Base-by-base conservation (phyloP, 2,329 filamentous ascomycete genomes). In the Exophiala aquamarina region DNA sequence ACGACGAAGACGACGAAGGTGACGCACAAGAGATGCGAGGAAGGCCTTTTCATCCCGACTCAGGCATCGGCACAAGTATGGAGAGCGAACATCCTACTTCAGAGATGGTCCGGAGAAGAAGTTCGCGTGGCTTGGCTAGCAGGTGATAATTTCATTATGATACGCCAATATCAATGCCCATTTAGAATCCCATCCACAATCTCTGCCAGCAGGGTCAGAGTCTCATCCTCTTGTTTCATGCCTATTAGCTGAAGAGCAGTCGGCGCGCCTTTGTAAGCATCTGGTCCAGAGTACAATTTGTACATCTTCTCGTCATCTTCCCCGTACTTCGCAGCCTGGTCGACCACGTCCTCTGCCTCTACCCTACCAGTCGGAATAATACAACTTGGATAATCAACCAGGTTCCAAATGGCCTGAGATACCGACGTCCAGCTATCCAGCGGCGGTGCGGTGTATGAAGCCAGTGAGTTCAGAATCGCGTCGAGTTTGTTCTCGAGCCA, bases 321-420 rank as follows among this genome's bases (percentile, higher is more conserved):
- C 4, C 39, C 48, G 21, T 43, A 44, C 23, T 51, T 47, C 17
- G 48, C 39, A 8, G 36, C 39, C n/a, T 44, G n/a, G 20, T 51
- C 44, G 6, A 41, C 38, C 54, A 78, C 75, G 63, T 84, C 81
- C 1, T 58, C 59, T 41, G 71, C 64, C 0, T 49, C 59, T 41
- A 83, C 71, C 2, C 62, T 60, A 3, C 81, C 66, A 0, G 84
- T 72, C 0, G 81, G 81, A 2, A 84, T 52, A 1, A 62, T 64
- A 0, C 77, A 82, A 3, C 80, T 77, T 0, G 81, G 76, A 56
- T 79, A 82, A 59, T 85, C 82, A n/a, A 85, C 61, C 41, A 84
- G 58, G 6, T 83, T 80, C 57, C 81, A 83, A 2, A 71, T 72
- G 14, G 72, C 76, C 1, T 81, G 83, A 43, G 78, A 76, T 0